Base-by-base conservation (phyloP, 768 basidiomycete genomes). In the Pisolithus marmoratus region DNA sequence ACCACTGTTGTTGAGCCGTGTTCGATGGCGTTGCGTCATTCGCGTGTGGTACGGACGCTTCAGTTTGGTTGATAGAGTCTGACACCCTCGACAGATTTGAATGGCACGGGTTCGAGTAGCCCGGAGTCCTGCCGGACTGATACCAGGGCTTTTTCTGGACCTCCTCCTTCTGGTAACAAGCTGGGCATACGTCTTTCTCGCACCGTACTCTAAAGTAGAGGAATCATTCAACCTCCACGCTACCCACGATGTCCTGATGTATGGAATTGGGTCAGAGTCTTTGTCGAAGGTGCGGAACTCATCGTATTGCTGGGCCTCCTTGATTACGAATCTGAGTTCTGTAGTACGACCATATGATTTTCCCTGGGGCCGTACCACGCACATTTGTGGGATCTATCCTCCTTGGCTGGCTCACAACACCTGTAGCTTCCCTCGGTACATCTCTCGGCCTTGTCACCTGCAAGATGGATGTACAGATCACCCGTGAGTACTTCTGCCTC, bases 201-300 rank as follows among this genome's bases (percentile, higher is more conserved):
- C 90, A 2, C 95, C 96, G 0, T 92, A 87, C 65, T 89, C 90
- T 4, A 99, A 99, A 72, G 96, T 99, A 26, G 96, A 99, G 68
- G 96, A 99, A 70, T 90, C 87, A 62, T 97, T 97, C 76, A 94
- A 87, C 58, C 78, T 98, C 8, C 96, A 98, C 63, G 94, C 91
- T 0, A 78, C 77, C 1, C 91, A 96, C 62, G 96, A 99, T 67
- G 73, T 91, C 23, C 72, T 97, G 26, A 78, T 85, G 70, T 84
- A 92, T 61, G 93, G 94, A 2, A 63, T 82, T 17, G 44, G 62
- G 1, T 62, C 69, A 2, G 60, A 63, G 3, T 66, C 59, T 31
- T 65, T 90, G 24, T 62, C 57, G 37, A 76, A 81, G 40, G 83
- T 88, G 64, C 37, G 24, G 46, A 50, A 42, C 17, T 23, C 24